Conservation (phyloP, 257 asterid genomes). For the Ophiorrhiza pumila region DNA sequence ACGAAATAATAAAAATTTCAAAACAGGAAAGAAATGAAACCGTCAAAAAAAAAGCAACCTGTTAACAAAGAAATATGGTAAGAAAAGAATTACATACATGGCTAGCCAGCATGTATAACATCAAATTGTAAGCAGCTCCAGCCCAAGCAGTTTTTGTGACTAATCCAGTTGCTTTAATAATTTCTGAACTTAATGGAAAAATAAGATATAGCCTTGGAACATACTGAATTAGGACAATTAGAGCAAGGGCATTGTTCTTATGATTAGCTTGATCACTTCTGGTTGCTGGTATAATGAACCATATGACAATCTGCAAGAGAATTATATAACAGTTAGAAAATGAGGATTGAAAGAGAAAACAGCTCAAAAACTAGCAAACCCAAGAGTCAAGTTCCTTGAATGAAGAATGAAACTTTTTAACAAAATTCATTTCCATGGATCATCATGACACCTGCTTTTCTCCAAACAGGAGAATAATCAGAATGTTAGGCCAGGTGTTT, state of each 20-base stretch:
- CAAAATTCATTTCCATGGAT: neutral
- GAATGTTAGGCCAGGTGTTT: neutral
- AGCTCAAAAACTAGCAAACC: neutral
- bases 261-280: conserved; percentile 59
- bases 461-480: neutral
- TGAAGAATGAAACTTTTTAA: neutral
- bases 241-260: conserved; percentile 88
- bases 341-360: neutral
- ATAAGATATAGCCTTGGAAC: conserved; percentile 91
- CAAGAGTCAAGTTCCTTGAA: neutral
- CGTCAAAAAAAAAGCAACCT: neutral
- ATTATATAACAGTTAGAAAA: neutral
- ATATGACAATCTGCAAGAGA: conserved; percentile 65
- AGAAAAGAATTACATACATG: conserved; percentile 63
- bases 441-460: neutral
- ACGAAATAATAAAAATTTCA: conserved; percentile 1
- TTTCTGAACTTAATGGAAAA: conserved; percentile 92
- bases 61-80: conserved; percentile 1
- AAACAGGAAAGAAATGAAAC: neutral
- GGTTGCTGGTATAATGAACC: conserved; percentile 90
- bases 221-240: conserved; percentile 84
- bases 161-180: conserved; percentile 91
- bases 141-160: conserved; percentile 99
- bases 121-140: conserved; percentile 93
- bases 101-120: conserved; percentile 93